Base-by-base conservation (phyloP, 2,329 filamentous ascomycete genomes). In the Furcasterigmium sp. region DNA sequence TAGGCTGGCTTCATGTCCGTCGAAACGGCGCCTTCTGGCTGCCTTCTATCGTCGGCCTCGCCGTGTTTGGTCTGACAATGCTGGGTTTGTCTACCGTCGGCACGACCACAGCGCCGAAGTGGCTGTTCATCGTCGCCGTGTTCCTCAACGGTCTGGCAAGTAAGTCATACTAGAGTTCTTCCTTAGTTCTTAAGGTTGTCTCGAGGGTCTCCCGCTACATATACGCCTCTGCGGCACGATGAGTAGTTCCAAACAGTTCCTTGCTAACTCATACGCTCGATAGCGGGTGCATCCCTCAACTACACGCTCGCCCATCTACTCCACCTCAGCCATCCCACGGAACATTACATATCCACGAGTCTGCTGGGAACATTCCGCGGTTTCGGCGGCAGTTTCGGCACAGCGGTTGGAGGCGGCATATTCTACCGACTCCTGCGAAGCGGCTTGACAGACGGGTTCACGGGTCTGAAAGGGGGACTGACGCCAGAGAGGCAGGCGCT, bases 271-370 rank as follows among this genome's bases (percentile, higher is more conserved):
- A n/a, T n/a, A n/a, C n/a, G n/a, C n/a, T n/a, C n/a, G n/a, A n/a
- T n/a, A n/a, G n/a, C 84, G 0, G 88, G 88, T 11, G 82, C 85
- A 0, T 73, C 78, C 6, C 67, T 91, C 45, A 93, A 91, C 61
- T 94, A 94, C 63, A 86, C 84, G 0, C 74, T 94, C 3, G 86
- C 87, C 0, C 89, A 94, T 55, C 61, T 91, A 5, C 72, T 94
- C 5, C 85, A 93, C 58, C 70, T 91, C 5, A 85, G 84, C 1
- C 68, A 70, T 0, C 70, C 77, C 1, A 72, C 78, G 7, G 79
- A 81, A 1, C 85, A 91, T 54, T 89, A 86, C 55, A 80, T 93
- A 39, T 80, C 85, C 3, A 88, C 84, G 1, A 85, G 86, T 11
- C 69, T 95, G 34, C 64, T 91, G 4, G 80, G 84, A 21, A 94